Percentiles rank a stretch among this genome's conserved stretches.
These are phyloP conservation scores for Achlya hypogyna DNA, from an alignment of 352 stramenopile species.

Conservation along the genomic window DNA sequence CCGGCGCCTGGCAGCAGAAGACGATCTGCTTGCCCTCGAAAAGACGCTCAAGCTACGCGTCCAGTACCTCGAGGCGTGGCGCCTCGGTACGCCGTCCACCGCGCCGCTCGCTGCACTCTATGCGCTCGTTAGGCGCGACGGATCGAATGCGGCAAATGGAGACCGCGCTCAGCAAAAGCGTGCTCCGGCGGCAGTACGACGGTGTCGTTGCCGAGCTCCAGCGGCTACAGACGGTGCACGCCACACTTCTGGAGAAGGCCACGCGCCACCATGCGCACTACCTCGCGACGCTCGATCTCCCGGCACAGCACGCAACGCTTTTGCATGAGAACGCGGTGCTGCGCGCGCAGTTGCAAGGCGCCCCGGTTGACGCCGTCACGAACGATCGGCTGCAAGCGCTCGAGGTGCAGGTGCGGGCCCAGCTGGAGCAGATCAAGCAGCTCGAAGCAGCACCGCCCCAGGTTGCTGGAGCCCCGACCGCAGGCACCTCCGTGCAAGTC, in stretches of 20 bases:
- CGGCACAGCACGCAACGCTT: conserved; percentile 31
- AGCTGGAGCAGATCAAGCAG: conserved; percentile 35
- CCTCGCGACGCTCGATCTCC: conserved; percentile 38
- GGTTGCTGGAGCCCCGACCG: not conserved
- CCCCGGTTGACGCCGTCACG: not conserved
- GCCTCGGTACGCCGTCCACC: conserved; percentile 23
- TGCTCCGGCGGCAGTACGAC: conserved; percentile 41
- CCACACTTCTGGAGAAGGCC: conserved; percentile 32
- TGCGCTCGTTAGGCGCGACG: conserved; percentile 34
- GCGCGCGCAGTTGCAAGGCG: conserved; percentile 26
- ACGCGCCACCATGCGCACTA: conserved; percentile 41
- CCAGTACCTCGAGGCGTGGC: conserved; percentile 88
- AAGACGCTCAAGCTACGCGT: conserved; percentile 79
- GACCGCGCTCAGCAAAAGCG: conserved; percentile 45
- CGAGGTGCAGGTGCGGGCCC: conserved; percentile 35
- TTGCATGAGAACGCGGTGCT: conserved; percentile 47
- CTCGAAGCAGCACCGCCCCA: conserved; percentile 30
- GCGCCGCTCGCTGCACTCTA: not conserved
- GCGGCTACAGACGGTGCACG: conserved; percentile 33
- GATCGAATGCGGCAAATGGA: conserved; percentile 57
- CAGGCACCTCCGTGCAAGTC: not conserved
- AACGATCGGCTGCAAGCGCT: conserved; percentile 37
- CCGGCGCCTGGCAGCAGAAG: conserved; percentile 34
- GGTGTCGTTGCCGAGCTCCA: conserved; percentile 28
- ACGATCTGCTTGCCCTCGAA: conserved; percentile 84